Conservation (phyloP, 495 filamentous ascomycete genomes). For the Talaromyces ruber region DNA sequence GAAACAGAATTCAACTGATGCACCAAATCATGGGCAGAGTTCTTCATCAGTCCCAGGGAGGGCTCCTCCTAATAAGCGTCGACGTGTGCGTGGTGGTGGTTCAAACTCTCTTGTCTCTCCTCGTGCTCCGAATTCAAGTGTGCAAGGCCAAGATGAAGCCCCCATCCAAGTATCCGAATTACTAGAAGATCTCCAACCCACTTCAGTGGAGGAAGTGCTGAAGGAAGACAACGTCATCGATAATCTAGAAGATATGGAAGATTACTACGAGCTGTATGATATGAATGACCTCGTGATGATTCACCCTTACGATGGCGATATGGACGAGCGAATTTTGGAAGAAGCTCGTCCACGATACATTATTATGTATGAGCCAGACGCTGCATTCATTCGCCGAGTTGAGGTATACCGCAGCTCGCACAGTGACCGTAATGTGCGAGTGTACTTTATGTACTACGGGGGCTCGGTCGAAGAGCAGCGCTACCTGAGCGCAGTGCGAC, state of each 20-base stretch:
- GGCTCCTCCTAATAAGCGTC: constrained; percentile 78
- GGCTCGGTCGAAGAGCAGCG: constrained; percentile 94
- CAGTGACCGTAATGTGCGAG: constrained; percentile 74
- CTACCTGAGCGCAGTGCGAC: constrained; percentile 77
- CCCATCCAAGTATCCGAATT: constrained; percentile 63
- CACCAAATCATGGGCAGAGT: constrained; percentile 20
- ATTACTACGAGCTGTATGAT: constrained; percentile 88
- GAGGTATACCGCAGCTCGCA: constrained; percentile 96
- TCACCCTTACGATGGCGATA: constrained; percentile 90
- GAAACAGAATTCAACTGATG: constrained; percentile 13
- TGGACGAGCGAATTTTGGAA: constrained; percentile 92
- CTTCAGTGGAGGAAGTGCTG: constrained; percentile 50
- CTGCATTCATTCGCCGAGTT: constrained; percentile 88
- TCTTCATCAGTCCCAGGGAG: constrained; percentile 42
- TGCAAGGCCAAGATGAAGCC: constrained; percentile 73
- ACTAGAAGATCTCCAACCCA: constrained; percentile 59
- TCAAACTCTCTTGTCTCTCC: constrained; percentile 42
- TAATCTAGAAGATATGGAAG: constrained; percentile 79
- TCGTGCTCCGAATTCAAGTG: constrained; percentile 54
- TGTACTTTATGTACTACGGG: constrained; percentile 95
- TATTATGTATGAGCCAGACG: constrained; percentile 96
- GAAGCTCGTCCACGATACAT: constrained; percentile 90
- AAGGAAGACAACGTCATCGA: constrained; percentile 74
- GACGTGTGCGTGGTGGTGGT: constrained; percentile 80
- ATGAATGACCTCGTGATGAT: constrained; percentile 83